Evolutionary conservation across 148 eudicot genomes (phyloP).

Genomic region (Vaccinium myrtillus): DNA sequence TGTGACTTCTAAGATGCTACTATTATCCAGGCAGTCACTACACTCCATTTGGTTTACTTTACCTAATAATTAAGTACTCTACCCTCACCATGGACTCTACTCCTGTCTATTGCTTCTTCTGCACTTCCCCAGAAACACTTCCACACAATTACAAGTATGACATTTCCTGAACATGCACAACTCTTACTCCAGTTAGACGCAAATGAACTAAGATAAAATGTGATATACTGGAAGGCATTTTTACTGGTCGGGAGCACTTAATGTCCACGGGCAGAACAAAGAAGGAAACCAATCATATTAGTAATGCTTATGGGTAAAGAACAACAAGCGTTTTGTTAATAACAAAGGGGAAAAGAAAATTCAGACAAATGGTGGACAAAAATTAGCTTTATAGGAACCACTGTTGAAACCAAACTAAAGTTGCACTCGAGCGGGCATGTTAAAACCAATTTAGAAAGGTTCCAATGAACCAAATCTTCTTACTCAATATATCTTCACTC

Average conservation of each 20-base stretch:
- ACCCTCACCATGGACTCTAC: neutral
- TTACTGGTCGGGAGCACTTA: neutral
- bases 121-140: neutral
- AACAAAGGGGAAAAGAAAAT: neutral
- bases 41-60: neutral
- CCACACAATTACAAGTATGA: neutral
- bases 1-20: neutral
- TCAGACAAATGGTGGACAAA: neutral
- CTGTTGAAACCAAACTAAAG: neutral
- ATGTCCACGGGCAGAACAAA: neutral
- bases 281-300: neutral
- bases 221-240: conserved; percentile 2
- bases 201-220: neutral
- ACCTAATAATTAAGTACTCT: neutral
- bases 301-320: neutral
- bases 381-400: neutral
- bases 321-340: neutral
- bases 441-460: neutral
- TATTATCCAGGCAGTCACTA: neutral
- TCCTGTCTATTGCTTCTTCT: neutral
- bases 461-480: neutral
- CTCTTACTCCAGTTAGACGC: neutral
- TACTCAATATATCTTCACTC: neutral
- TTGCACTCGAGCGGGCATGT: neutral
- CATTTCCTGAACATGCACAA: neutral